Evolutionary conservation across 345 rosid genomes (phyloP), one percentile per base, ranked within the genome.

Genomic region (Rhodamnia argentea): DNA sequence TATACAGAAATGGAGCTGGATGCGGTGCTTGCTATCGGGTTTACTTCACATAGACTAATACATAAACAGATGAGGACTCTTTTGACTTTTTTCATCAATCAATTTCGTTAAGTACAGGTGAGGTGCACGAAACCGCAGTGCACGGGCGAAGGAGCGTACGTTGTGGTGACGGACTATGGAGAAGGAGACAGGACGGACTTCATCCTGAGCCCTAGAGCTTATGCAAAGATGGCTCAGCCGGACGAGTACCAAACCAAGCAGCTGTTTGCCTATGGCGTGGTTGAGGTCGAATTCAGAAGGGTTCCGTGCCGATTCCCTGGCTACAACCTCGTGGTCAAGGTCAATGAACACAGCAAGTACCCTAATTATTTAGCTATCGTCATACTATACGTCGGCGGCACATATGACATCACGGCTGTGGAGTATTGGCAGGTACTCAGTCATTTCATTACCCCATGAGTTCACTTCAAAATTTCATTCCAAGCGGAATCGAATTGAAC

Each of bases 1-100:
- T 97, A 56, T 97, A 87, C 90, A 89, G 84, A 87, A 93, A 95
- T 85, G 99, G 99, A 82, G 86, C 93, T 64, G 98, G 98, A 81
- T 97, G 98, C 56, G 99, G 98, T 86, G 95, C 89, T 90, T 97
- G 99, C 92, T 97, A 95, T 89, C 99, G 95, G 96, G 99, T 95
- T 27, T 18, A 70, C 26, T 70, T 37, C 47, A 37, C 9, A 70
- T 70, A 37, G 24, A 37, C 47, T 70, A 37, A 37, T 11, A 18
- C 53, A 57, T 84, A 42, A 42, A 27, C 42, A 84, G 75, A 54
- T 32, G 85, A 57, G 1, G 50, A 56, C 75, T 42, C 47, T 10
- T 16, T 58, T 59, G 2, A 55, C 47, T 59, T 29, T 14, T 51
- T 57, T 82, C 52, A 37, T 37, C 78, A 70, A 13, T 32, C 78